Evolutionary conservation across 2,329 filamentous ascomycete genomes (phyloP).

Genomic region (Aureobasidium sp.): DNA sequence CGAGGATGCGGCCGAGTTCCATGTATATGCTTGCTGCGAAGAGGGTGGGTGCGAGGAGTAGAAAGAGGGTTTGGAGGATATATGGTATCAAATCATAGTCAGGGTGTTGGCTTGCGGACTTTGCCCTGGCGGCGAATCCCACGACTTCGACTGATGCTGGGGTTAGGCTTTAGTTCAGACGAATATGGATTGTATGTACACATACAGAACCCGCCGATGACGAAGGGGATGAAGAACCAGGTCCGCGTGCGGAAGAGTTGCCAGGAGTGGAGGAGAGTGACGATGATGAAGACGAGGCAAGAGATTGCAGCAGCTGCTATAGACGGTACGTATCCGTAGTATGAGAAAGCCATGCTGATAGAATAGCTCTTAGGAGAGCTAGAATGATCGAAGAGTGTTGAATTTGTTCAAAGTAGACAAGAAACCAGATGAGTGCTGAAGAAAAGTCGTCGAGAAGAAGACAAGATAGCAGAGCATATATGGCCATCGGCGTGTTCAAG

Average conservation of each 20-base stretch:
- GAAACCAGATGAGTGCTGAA: no score
- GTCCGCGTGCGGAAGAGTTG: conserved; percentile 36
- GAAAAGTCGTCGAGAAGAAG: no score
- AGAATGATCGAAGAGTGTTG: no score
- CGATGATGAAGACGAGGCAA: conserved; percentile 36
- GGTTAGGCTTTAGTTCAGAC: neutral
- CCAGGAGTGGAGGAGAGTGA: conserved; percentile 35
- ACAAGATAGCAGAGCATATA: no score
- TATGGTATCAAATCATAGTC: conserved; percentile 29
- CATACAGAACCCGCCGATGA: conserved; percentile 42
- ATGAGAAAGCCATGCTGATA: neutral
- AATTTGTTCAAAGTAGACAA: no score
- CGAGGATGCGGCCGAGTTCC: conserved; percentile 40
- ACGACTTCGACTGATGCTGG: conserved; percentile 34
- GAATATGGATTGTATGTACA: conserved; percentile 1
- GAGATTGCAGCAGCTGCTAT: conserved; percentile 40
- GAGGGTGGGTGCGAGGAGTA: conserved; percentile 42
- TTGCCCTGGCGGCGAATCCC: conserved; percentile 33
- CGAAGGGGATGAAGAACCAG: conserved; percentile 43
- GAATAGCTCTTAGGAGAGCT: neutral
- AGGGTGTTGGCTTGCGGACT: conserved; percentile 19
- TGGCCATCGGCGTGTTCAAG: no score
- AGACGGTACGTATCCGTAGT: conserved; percentile 36
- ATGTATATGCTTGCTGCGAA: conserved; percentile 47
- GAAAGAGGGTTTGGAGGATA: conserved; percentile 36